Evolutionary conservation across 345 rosid genomes (phyloP).

Genomic region (Jatropha curcas): DNA sequence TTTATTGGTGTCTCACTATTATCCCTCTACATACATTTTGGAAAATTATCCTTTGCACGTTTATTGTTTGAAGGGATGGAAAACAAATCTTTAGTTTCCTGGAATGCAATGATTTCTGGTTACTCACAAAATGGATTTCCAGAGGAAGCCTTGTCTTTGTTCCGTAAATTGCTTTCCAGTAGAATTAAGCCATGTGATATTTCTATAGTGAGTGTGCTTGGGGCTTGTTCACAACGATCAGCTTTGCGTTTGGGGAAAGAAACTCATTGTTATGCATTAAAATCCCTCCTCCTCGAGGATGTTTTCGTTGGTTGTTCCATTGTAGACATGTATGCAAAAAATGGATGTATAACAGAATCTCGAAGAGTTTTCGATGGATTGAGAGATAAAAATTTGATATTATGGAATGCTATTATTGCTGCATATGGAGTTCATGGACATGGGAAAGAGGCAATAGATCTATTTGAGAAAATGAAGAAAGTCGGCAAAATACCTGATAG

Average conservation of each 20-base stretch:
- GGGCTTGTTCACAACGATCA: conserved; percentile 59
- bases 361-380: conserved; percentile 12
- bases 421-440: conserved; percentile 24
- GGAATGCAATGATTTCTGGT: conserved; percentile 61
- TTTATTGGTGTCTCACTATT: conserved; percentile 50
- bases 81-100: conserved; percentile 52
- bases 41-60: conserved; percentile 42
- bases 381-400: conserved; percentile 9
- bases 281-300: conserved; percentile 33
- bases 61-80: conserved; percentile 46
- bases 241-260: conserved; percentile 60
- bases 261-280: conserved; percentile 57
- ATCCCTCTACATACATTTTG: conserved; percentile 54
- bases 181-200: conserved; percentile 45
- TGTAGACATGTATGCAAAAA: conserved; percentile 32
- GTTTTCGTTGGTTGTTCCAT: conserved; percentile 19
- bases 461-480: conserved; percentile 21
- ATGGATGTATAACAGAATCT: conserved; percentile 27
- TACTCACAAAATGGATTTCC: conserved; percentile 57
- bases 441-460: conserved; percentile 15
- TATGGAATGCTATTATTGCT: conserved; percentile 27
- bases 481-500: conserved; percentile 48
- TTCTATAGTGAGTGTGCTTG: conserved; percentile 40
- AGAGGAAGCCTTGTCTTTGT: conserved; percentile 46
- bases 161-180: conserved; percentile 45